Evolutionary conservation across 306 rosid genomes (phyloP), one percentile per base, ranked within the genome.

Genomic region (Quercus bicolor): DNA sequence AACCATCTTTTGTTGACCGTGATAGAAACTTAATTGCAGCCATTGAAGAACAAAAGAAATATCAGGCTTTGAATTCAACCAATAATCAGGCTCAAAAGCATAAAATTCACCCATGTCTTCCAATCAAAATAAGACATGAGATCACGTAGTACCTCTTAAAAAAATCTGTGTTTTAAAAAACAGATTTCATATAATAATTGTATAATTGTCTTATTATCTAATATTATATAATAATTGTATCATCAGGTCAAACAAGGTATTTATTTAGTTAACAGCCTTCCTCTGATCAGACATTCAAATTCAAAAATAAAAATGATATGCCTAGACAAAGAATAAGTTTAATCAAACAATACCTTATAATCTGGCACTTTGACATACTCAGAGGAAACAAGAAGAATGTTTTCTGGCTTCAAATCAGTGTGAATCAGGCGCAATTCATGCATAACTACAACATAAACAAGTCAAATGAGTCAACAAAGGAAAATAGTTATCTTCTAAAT

Each of bases 321-420:
- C 51, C 62, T 53, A 33, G 24, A 59, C 20, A 31, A 70, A 76
- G 71, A 70, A 75, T 28, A 73, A 28, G 43, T 29, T 54, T 33
- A 52, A 7, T 57, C 24, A 69, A 62, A 57, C 15, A 48, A 54
- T 85, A 92, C 97, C 96, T 89, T 90, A 68, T 85, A 86, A 77
- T 90, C 97, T 55, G 96, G 96, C 76, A 90, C 96, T 85, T 91
- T 88, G 76, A 90, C 79, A 70, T 75, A 85, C 59, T 90, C 94
- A 13, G 53, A 3, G 16, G 85, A 81, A 26, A 85, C 78, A 31
- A 81, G 85, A 71, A 85, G 85, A 55, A 85, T 81, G 65, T 78
- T 85, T 72, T 85, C 88, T 40, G 88, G 96, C 96, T 92, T 92
- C 86, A 92, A 69, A 84, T 90, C 97, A 40, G 96, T 89, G 87